Conservation (phyloP, 768 basidiomycete genomes). For the Coprinopsis sp. region DNA sequence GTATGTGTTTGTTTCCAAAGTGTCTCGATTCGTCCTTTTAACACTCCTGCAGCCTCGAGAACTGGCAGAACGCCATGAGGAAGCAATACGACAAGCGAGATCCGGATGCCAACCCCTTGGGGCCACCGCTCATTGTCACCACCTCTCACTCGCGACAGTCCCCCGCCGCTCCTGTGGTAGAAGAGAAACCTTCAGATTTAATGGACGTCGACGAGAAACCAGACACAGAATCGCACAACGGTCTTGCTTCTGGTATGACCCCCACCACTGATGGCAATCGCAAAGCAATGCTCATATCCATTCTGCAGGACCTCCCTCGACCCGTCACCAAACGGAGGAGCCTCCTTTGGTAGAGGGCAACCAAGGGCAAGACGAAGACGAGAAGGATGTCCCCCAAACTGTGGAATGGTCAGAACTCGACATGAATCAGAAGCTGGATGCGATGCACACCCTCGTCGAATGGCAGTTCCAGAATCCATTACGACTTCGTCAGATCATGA, state of each 20-base stretch:
- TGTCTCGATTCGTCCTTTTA: constrained; percentile 10
- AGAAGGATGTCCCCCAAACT: constrained; percentile 26
- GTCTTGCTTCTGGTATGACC: constrained; percentile 1
- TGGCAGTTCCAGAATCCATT: constrained; percentile 85
- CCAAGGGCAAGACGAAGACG: constrained; percentile 12
- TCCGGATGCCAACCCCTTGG: constrained; percentile 68
- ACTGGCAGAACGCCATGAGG: constrained; percentile 74
- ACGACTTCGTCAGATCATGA: constrained; percentile 68
- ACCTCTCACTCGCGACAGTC: constrained; percentile 10
- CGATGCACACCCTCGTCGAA: constrained; percentile 67
- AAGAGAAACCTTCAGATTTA: constrained; percentile 5
- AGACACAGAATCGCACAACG: not conserved
- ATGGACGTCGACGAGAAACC: constrained; percentile 3
- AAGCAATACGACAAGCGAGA: constrained; percentile 74
- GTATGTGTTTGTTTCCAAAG: constrained; percentile 39
- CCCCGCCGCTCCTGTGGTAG: constrained; percentile 8
- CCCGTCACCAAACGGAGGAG: constrained; percentile 3
- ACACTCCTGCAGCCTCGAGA: constrained; percentile 48
- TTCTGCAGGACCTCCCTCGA: not conserved
- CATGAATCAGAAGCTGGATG: constrained; percentile 69
- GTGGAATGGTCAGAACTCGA: constrained; percentile 69
- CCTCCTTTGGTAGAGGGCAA: constrained; percentile 3
- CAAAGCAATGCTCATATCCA: not conserved
- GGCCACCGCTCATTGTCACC: constrained; percentile 36
- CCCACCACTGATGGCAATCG: not conserved